Evolutionary conservation across 2,329 filamentous ascomycete species (phyloP), one percentile per base, ranked within the genome.

Genomic region (Xylariaceae sp.): DNA sequence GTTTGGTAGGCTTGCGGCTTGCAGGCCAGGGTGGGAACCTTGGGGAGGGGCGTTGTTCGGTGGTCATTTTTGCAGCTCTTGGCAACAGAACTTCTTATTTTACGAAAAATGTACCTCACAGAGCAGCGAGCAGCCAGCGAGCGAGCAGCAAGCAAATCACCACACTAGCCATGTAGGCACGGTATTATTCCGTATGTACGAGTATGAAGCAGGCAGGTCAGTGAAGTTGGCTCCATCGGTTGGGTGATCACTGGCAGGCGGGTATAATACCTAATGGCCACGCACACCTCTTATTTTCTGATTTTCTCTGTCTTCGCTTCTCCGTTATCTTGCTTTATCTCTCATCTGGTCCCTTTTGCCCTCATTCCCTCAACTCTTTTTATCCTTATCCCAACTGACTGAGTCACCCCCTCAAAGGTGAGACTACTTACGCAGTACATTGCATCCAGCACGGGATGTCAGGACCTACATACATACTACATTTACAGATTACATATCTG

Each of bases 1-100:
- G 65, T 67, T 67, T 68, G 63, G 65, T 67, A 66, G 65, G 64
- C 63, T 65, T 64, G 62, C 63, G 64, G 65, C 65, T 66, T 67
- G 62, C 65, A 66, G 64, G 59, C 62, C 63, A 66, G 67, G 62
- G 62, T 55, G 47, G 17, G 17, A 17, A 45, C 42, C 37, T 45
- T 56, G 62, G 64, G 60, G 61, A 60, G 60, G 60, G 63, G 65
- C 64, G 62, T 64, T 66, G 66, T 42, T 65, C 62, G 63, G 67
- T 57, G 65, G 65, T 67, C 64, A 68, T 68, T 65, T 30, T 68
- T 68, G 66, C 66, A 67, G 62, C 56, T 61, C 66, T 68, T 69
- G 67, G 65, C 67, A 61, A 30, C 54, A 53, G 57, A 62, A 58
- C 62, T 42, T 42, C 8, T 42, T 42, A 42, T 42, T 9, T 10